Percentiles rank a stretch among this genome's conserved stretches.
Evolutionary conservation across 768 basidiomycete species (phyloP).

Genomic region (Coprinopsis strossmayeri): DNA sequence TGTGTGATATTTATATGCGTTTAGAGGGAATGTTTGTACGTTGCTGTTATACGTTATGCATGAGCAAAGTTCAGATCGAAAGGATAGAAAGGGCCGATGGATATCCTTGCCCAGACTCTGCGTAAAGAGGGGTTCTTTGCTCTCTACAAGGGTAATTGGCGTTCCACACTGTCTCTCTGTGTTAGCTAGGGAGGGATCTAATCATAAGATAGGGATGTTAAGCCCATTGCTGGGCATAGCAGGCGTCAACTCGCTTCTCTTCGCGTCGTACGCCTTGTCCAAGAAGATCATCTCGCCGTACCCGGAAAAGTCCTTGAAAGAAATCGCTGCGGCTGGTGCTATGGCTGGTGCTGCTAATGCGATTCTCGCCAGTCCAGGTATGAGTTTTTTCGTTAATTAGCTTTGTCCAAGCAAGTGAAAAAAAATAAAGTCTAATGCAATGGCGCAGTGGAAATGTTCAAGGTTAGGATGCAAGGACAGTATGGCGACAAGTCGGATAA

Average conservation of each 20-base stretch:
- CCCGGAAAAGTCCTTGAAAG: slow-evolving; percentile 69
- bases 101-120: slow-evolving; percentile 78
- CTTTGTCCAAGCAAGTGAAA: too few relatives aligned
- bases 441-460: slow-evolving; percentile 99
- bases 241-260: slow-evolving; percentile 93
- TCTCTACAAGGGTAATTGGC: slow-evolving; percentile 85
- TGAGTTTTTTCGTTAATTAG: slow-evolving; percentile 11
- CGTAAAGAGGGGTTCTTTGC: slow-evolving; percentile 89
- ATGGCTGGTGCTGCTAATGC: slow-evolving; percentile 93
- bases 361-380: slow-evolving; percentile 85
- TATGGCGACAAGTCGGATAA: slow-evolving; percentile 81
- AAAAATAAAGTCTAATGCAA: too few relatives aligned
- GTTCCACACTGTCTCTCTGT: not conserved
- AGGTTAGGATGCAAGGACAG: slow-evolving; percentile 96
- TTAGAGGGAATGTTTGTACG: slow-evolving; percentile 86
- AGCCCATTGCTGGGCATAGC: slow-evolving; percentile 90
- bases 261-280: slow-evolving; percentile 83
- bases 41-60: slow-evolving; percentile 10
- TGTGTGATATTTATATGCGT: slow-evolving; percentile 5
- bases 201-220: slow-evolving; percentile 64
- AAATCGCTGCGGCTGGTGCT: slow-evolving; percentile 80
- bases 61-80: not conserved
- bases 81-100: slow-evolving; percentile 83
- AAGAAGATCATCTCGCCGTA: slow-evolving; percentile 84
- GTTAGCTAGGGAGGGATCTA: not conserved